Conservation (phyloP, 495 filamentous ascomycete genomes). For the Xylaria nigripes region DNA sequence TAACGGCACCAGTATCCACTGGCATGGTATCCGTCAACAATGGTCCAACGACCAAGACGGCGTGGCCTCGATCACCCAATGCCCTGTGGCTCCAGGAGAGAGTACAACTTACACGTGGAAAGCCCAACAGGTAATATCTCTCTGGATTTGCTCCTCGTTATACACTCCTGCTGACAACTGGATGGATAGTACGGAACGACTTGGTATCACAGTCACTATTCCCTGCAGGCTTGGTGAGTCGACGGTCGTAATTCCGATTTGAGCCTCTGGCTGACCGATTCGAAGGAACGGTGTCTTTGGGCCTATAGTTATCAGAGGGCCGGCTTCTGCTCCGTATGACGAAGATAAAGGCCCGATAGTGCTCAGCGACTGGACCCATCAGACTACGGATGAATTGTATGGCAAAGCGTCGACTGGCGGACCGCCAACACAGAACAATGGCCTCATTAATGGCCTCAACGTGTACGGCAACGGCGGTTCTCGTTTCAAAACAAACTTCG, state of each 20-base stretch:
- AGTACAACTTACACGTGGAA: conserved; percentile 44
- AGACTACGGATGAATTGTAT: conserved; percentile 33
- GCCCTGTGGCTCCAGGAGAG: conserved; percentile 40
- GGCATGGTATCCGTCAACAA: conserved; percentile 40
- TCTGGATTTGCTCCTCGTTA: neutral
- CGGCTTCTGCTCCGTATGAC: conserved; percentile 43
- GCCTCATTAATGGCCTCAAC: conserved; percentile 46
- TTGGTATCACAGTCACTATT: conserved; percentile 59
- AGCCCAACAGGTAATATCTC: conserved; percentile 29
- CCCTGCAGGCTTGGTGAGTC: conserved; percentile 38
- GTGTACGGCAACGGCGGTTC: conserved; percentile 31
- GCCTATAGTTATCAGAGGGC: conserved; percentile 41
- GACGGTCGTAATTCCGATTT: neutral
- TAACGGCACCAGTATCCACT: conserved; percentile 48
- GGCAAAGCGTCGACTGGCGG: conserved; percentile 25
- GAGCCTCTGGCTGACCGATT: neutral
- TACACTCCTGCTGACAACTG: neutral
- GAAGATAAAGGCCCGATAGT: conserved; percentile 42
- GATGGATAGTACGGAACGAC: conserved; percentile 46
- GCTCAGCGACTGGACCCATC: conserved; percentile 43
- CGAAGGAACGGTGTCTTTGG: conserved; percentile 40
- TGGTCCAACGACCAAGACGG: conserved; percentile 33
- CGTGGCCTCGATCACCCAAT: conserved; percentile 41
- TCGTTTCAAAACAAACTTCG: conserved; percentile 36
- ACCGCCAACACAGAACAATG: conserved; percentile 37